Evolutionary conservation across 345 rosid genomes (phyloP).

Genomic region (Corchorus olitorius): DNA sequence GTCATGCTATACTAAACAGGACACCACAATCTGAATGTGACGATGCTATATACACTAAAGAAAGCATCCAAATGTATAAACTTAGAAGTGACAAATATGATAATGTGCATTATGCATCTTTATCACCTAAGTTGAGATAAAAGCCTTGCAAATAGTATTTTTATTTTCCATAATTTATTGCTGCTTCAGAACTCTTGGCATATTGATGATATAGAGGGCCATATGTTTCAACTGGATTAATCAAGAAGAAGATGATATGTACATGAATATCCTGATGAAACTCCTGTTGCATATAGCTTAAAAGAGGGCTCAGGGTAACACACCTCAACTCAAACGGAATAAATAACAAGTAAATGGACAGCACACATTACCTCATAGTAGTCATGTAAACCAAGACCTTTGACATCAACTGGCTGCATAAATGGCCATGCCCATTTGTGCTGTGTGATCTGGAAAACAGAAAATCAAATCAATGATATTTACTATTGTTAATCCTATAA

Average conservation of each 20-base stretch:
- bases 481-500: not conserved
- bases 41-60: not conserved
- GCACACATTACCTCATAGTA: slow-evolving; percentile 63
- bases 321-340: not conserved
- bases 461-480: slow-evolving; percentile 1
- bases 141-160: not conserved
- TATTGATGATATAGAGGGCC: not conserved
- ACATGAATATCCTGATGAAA: not conserved
- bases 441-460: slow-evolving; percentile 64
- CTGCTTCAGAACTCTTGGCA: not conserved
- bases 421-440: slow-evolving; percentile 93
- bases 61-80: not conserved
- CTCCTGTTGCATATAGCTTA: not conserved
- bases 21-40: not conserved
- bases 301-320: not conserved
- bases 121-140: not conserved
- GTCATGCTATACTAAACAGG: not conserved
- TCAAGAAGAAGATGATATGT: not conserved
- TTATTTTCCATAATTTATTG: not conserved
- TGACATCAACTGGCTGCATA: slow-evolving; percentile 87
- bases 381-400: slow-evolving; percentile 83
- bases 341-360: not conserved
- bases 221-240: not conserved
- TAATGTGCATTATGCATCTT: not conserved
- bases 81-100: not conserved